Conservation (phyloP, 2,329 filamentous ascomycete genomes). For the Epichloe aotearoae region DNA sequence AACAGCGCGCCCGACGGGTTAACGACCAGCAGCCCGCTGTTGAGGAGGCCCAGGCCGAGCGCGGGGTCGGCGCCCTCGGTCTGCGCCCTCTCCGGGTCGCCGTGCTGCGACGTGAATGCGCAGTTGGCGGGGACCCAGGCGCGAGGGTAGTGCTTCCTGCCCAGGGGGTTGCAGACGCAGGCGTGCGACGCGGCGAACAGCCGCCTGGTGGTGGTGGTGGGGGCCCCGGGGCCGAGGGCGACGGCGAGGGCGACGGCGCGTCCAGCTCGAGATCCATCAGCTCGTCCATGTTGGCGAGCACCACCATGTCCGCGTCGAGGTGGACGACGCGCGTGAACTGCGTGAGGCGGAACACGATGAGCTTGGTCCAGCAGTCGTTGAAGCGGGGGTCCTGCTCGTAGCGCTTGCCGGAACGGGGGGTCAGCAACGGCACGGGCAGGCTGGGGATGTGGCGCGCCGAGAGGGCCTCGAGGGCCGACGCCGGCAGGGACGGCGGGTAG, state of each 20-base stretch:
- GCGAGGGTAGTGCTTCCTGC: slow-evolving; percentile 63
- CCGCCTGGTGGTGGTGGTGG: not conserved
- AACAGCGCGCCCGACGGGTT: slow-evolving; percentile 36
- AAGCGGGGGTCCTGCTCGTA: slow-evolving; percentile 71
- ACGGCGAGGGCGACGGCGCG: too few species aligned
- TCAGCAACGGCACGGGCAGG: slow-evolving; percentile 58
- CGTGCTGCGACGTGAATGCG: slow-evolving; percentile 43
- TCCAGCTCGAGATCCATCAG: slow-evolving; percentile 74
- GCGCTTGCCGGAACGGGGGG: slow-evolving; percentile 55
- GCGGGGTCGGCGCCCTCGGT: slow-evolving; percentile 28
- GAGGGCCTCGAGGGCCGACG: slow-evolving; percentile 55
- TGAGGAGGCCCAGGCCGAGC: slow-evolving; percentile 28
- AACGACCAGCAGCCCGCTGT: slow-evolving; percentile 44
- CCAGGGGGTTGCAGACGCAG: slow-evolving; percentile 73
- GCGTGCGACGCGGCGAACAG: slow-evolving; percentile 75
- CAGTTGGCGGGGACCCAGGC: slow-evolving; percentile 51
- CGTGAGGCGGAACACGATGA: slow-evolving; percentile 61
- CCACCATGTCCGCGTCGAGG: slow-evolving; percentile 81
- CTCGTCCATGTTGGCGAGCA: slow-evolving; percentile 78
- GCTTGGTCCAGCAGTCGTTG: slow-evolving; percentile 83
- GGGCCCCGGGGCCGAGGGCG: too few species aligned
- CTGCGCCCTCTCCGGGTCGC: slow-evolving; percentile 32
- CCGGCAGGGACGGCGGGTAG: slow-evolving; percentile 66
- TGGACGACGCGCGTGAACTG: slow-evolving; percentile 72
- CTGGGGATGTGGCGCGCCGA: slow-evolving; percentile 54